These are phyloP conservation scores for Flaveria linearis DNA, from an alignment of 129 eudicot species.

Conservation along the genomic window DNA sequence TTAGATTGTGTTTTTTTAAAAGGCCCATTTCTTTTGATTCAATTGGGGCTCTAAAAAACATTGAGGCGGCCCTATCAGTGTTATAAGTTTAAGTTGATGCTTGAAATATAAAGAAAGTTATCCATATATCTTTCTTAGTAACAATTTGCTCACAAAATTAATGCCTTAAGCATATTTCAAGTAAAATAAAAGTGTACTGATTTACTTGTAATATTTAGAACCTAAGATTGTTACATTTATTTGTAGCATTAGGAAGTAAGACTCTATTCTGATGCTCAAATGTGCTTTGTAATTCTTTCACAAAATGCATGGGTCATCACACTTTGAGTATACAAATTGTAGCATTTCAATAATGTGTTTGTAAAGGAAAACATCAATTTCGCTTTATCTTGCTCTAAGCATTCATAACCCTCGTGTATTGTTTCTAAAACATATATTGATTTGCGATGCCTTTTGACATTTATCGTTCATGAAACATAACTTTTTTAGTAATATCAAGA, in stretches of 20 bases:
- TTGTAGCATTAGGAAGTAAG: background rate
- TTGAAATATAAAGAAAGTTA: background rate
- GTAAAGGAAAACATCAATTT: background rate
- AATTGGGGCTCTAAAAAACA: too few relatives aligned
- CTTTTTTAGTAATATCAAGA: background rate
- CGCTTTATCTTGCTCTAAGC: background rate
- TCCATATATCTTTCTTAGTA: background rate
- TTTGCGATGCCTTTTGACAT: background rate
- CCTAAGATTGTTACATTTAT: background rate
- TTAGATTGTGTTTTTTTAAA: too few relatives aligned
- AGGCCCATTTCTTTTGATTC: too few relatives aligned
- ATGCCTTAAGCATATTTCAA: background rate
- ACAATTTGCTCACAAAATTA: background rate
- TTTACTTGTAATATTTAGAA: background rate
- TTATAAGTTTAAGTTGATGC: background rate
- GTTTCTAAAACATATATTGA: background rate
- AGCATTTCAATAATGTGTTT: background rate
- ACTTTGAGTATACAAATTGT: background rate
- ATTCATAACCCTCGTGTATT: background rate
- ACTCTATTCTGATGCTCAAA: too few relatives aligned
- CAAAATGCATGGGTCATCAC: background rate
- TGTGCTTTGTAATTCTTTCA: background rate
- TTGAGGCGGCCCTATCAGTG: too few relatives aligned
- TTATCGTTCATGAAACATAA: background rate
- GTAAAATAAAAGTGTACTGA: background rate